Base-by-base conservation (phyloP, 345 rosid genomes). In the Carallia pectinifolia region DNA sequence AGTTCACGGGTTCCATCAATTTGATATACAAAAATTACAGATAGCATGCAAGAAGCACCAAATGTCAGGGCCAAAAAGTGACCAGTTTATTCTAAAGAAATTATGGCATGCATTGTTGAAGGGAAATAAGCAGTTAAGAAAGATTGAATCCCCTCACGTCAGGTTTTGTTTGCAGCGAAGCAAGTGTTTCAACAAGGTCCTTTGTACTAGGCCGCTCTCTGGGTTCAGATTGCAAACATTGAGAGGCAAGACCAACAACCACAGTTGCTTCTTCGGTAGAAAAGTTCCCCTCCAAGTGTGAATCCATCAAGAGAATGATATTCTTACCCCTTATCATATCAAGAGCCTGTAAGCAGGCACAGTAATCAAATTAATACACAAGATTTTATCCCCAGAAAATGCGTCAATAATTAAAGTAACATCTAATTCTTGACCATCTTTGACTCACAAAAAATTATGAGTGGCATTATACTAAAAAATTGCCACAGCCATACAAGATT, bases 251-350 rank as follows among this genome's bases (percentile, higher is more conserved):
- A 71, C 79, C 89, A 53, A 90, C 89, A 70, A 92, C 92, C 47
- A 63, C 85, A 0, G 89, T 92, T 64, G 98, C 99, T 80, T 96
- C 95, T 77, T 96, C 97, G 1, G 85, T 82, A 61, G 96, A 90
- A 77, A 90, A 90, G 39, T 91, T 96, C 29, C 95, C 98, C 68
- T 90, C 97, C 61, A 92, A 83, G 78, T 90, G 98, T 59, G 99
- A 96, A 67, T 96, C 99, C 98, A 90, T 89, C 70, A 96, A 82
- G 19, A 79, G 72, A 72, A 65, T 79, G 66, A 88, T 88, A 81
- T 92, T 90, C 76, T 88, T 85, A 31, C 88, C 89, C 12, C 87
- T 87, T 55, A 96, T 96, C 97, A 89, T 96, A 73, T 90, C 99
- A 56, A 96, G 91, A 58, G 98, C 98, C 99, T 96, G 88, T 48